phyloP scores from a whole-genome alignment of 495 filamentous ascomycete species.

The Symbiotaphrina buchneri region DNA sequence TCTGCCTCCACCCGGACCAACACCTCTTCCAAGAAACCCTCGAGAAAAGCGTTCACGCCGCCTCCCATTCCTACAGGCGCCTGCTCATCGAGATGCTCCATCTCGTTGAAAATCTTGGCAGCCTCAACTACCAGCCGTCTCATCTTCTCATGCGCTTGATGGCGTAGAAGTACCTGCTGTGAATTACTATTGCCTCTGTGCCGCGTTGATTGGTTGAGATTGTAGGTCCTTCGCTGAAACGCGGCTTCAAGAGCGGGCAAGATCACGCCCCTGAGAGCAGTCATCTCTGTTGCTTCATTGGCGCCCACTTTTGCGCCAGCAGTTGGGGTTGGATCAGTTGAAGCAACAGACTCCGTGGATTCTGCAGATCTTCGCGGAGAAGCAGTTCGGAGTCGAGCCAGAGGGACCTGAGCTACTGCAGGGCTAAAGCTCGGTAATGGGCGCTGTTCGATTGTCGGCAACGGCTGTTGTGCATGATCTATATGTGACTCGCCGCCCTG shows the following conservation, averaged over 20 bases:
- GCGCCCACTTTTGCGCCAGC: no score
- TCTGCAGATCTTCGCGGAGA: no score
- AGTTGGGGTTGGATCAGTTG: no score
- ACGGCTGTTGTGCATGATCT: background rate
- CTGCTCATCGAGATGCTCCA: constrained; percentile 65
- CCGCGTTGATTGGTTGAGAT: constrained; percentile 25
- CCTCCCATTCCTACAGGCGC: constrained; percentile 81
- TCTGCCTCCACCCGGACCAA: constrained; percentile 76
- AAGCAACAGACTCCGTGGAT: no score
- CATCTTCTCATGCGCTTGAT: constrained; percentile 63
- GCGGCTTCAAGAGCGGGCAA: constrained; percentile 80
- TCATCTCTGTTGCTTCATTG: constrained; percentile 19
- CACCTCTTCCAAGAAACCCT: constrained; percentile 84
- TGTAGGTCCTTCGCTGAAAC: constrained; percentile 51
- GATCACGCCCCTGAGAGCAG: constrained; percentile 60
- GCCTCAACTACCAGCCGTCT: constrained; percentile 56
- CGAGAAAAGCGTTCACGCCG: constrained; percentile 65
- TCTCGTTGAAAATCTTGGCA: constrained; percentile 55
- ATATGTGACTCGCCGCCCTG: background rate
- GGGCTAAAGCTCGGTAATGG: constrained; percentile 7
- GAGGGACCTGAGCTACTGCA: constrained; percentile 1
- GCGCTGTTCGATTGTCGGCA: constrained; percentile 6
- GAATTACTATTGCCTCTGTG: constrained; percentile 6
- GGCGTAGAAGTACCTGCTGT: constrained; percentile 25
- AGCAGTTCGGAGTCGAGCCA: background rate